These are phyloP conservation scores for Dendrostoma leiphaemia DNA, from an alignment of 2,329 filamentous ascomycete species.

Conservation along the genomic window DNA sequence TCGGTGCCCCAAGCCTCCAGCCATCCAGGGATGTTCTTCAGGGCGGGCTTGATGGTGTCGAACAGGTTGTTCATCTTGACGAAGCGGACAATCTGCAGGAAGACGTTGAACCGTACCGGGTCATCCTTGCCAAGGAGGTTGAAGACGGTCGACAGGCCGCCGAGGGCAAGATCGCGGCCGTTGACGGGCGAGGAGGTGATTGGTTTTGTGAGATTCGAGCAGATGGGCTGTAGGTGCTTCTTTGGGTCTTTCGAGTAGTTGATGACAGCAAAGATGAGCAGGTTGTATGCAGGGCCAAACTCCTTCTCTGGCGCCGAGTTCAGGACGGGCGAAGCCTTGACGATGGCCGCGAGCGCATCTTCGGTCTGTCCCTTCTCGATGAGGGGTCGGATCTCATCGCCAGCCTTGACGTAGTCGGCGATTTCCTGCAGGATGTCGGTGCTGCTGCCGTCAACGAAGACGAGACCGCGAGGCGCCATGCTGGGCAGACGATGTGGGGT, in stretches of 20 bases:
- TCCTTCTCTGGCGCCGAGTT: conserved; percentile 93
- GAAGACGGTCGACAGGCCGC: conserved; percentile 92
- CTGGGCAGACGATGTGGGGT: conserved; percentile 23
- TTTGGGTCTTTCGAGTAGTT: conserved; percentile 76
- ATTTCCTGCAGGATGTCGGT: conserved; percentile 92
- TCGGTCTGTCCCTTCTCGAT: conserved; percentile 76
- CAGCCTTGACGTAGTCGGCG: conserved; percentile 85
- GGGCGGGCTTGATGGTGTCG: conserved; percentile 77
- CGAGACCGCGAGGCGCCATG: conserved; percentile 55
- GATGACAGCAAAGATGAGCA: conserved; percentile 88
- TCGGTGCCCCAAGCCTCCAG: conserved; percentile 78
- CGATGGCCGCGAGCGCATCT: conserved; percentile 84
- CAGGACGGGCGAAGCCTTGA: conserved; percentile 73
- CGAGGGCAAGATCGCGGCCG: conserved; percentile 81
- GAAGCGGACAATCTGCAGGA: conserved; percentile 83
- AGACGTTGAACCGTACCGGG: conserved; percentile 83
- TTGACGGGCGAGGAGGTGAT: conserved; percentile 83
- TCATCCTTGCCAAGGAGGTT: conserved; percentile 80
- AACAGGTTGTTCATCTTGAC: conserved; percentile 74
- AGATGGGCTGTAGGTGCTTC: conserved; percentile 83
- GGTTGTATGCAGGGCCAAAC: conserved; percentile 93
- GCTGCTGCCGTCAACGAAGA: conserved; percentile 88
- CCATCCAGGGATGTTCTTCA: conserved; percentile 82
- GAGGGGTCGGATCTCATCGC: conserved; percentile 74
- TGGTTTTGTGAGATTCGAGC: conserved; percentile 84